Evolutionary conservation across 306 rosid genomes (phyloP), one percentile per base, ranked within the genome.

Genomic region (Lablab purpureus): DNA sequence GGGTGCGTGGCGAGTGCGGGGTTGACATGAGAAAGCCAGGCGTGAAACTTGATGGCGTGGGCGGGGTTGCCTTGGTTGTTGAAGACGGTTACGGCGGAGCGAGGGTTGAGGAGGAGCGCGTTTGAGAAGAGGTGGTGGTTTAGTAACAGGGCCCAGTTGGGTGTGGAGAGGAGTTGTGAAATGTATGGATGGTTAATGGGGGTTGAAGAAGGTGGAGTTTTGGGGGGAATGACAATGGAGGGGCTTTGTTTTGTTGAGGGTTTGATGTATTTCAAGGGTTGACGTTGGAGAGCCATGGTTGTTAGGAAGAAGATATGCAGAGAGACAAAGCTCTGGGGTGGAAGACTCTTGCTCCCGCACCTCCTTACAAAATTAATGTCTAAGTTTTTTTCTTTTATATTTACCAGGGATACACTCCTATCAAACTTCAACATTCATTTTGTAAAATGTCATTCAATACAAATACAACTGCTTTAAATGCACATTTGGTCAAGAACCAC

Each of bases 21-120:
- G 62, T 91, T 64, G 14, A 70, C 49, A 43, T 64, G 77, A 6
- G 93, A 94, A 86, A 89, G 87, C 97, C 97, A 94, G 1, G 90
- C 13, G 80, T 85, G 91, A 36, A 94, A 89, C 70, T 88, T 89
- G 70, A 94, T 51, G 51, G 85, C 62, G 80, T 72, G 78, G 22
- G 81, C 74, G 37, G 97, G 92, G 87, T 89, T 82, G 14, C 86
- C 83, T 67, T 88, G 97, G 81, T 88, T 90, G 32, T 89, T 97
- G 67, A 90, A 74, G 37, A 92, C 78, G 71, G 86, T 78, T 7
- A 70, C 88, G 41, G 87, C 85, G 63, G 81, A 84, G 28, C 80
- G 89, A 76, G 94, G 87, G 67, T 49, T 84, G 46, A 92, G 83
- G 21, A 67, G 10, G 10, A 85, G 36, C 74, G 86, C 78, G 43